These are phyloP conservation scores for Cucumis sativus DNA, from an alignment of 306 rosid species.

Conservation along the genomic window DNA sequence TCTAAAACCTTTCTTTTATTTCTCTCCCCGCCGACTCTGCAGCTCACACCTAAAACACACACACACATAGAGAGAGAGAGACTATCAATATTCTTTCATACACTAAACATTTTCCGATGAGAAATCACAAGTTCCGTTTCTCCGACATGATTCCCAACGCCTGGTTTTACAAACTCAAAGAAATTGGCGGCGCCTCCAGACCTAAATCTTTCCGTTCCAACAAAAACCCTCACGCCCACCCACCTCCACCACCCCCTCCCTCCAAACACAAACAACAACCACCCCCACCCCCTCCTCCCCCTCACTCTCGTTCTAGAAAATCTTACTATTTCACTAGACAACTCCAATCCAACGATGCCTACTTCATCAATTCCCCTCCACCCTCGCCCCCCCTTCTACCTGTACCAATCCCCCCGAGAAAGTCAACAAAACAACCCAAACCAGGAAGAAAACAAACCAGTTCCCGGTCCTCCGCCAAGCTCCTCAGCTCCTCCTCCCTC, in stretches of 20 bases:
- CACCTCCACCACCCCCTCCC: constrained; percentile 7
- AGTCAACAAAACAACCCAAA: constrained; percentile 45
- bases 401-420: constrained; percentile 28
- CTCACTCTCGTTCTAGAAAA: constrained; percentile 43
- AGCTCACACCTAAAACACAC: background rate
- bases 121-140: constrained; percentile 59
- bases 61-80: background rate
- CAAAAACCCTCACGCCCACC: constrained; percentile 24
- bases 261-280: background rate
- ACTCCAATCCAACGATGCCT: constrained; percentile 20
- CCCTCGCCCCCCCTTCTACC: constrained; percentile 18
- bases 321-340: constrained; percentile 76
- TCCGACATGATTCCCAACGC: constrained; percentile 85
- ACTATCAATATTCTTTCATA: background rate
- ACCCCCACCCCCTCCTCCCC: constrained; percentile 2
- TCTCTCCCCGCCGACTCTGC: background rate
- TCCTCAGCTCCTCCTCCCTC: constrained; percentile 24
- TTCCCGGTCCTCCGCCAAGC: constrained; percentile 19
- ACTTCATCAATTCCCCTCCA: constrained; percentile 20
- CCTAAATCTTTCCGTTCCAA: constrained; percentile 6
- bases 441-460: constrained; percentile 15
- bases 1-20: background rate
- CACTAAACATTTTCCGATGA: constrained; percentile 24
- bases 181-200: constrained; percentile 36
- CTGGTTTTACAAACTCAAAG: constrained; percentile 81